Evolutionary conservation across 2,329 filamentous ascomycete genomes (phyloP).

Genomic region (Elsinoe australis): DNA sequence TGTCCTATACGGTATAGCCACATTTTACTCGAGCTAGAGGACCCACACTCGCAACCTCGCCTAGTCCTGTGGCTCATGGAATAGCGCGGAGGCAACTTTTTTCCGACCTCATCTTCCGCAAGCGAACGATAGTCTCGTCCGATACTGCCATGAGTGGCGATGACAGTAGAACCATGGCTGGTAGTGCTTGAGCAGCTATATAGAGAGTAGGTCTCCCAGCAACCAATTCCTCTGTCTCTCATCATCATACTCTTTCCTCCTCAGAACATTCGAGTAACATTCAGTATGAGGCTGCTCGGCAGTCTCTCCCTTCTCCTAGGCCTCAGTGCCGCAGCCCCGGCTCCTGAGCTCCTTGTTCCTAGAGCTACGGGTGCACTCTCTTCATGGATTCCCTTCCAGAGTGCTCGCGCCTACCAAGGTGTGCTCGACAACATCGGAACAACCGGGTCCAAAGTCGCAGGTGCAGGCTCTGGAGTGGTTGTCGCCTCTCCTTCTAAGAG

Average conservation of each 20-base stretch:
- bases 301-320: constrained; percentile 16
- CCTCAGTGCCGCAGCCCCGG: constrained; percentile 17
- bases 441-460: constrained; percentile 41
- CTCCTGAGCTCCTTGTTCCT: constrained; percentile 19
- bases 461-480: constrained; percentile 45
- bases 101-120: constrained; percentile 2
- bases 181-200: background rate
- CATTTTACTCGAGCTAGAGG: background rate
- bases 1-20: constrained; percentile 12
- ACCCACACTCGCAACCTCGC: constrained; percentile 8
- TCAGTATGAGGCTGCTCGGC: constrained; percentile 16
- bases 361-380: constrained; percentile 23
- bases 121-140: constrained; percentile 4
- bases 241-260: too few relatives aligned
- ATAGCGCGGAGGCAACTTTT: background rate
- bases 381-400: constrained; percentile 39
- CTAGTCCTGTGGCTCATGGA: constrained; percentile 2
- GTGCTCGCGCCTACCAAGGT: constrained; percentile 43
- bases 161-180: background rate
- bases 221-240: too few relatives aligned
- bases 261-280: background rate
- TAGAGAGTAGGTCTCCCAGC: too few relatives aligned
- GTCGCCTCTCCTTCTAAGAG: constrained; percentile 49
- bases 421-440: constrained; percentile 51
- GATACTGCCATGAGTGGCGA: background rate